Conservation (phyloP, 805 yeast species). For the Metschnikowia proteae region DNA sequence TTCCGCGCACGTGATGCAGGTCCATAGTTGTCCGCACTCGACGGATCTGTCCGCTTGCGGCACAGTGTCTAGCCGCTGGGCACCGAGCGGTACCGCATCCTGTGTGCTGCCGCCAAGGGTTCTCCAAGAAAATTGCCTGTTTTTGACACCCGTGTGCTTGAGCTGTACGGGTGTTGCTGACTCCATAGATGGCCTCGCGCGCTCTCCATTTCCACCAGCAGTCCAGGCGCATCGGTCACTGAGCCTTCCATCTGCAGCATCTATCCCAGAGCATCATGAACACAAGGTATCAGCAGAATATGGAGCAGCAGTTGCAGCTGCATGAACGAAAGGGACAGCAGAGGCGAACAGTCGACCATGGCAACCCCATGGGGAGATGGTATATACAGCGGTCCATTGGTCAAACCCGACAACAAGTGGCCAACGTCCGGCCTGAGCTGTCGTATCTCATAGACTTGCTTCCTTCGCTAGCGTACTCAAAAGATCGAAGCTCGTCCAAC, state of each 20-base stretch:
- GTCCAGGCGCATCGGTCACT: not conserved
- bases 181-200: too few species aligned
- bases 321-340: constrained; percentile 52
- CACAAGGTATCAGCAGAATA: constrained; percentile 22
- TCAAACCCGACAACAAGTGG: constrained; percentile 42
- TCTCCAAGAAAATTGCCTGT: too few species aligned
- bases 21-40: not conserved
- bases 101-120: too few species aligned
- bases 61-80: too few species aligned
- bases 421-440: constrained; percentile 63
- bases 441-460: constrained; percentile 59
- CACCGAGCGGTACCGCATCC: too few species aligned
- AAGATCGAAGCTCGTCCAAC: constrained; percentile 26
- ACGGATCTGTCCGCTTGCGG: not conserved
- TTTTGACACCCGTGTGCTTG: too few species aligned
- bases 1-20: constrained; percentile 3
- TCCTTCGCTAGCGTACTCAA: constrained; percentile 60
- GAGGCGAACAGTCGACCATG: constrained; percentile 75
- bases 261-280: not conserved
- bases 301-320: constrained; percentile 41
- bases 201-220: not conserved
- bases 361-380: constrained; percentile 69
- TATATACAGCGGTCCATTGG: constrained; percentile 44
- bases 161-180: too few species aligned
- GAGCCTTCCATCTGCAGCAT: not conserved